Percentiles rank a stretch among this genome's conserved stretches.
Evolutionary conservation across 2,329 filamentous ascomycete species (phyloP).

Genomic region (Amauroascus niger): DNA sequence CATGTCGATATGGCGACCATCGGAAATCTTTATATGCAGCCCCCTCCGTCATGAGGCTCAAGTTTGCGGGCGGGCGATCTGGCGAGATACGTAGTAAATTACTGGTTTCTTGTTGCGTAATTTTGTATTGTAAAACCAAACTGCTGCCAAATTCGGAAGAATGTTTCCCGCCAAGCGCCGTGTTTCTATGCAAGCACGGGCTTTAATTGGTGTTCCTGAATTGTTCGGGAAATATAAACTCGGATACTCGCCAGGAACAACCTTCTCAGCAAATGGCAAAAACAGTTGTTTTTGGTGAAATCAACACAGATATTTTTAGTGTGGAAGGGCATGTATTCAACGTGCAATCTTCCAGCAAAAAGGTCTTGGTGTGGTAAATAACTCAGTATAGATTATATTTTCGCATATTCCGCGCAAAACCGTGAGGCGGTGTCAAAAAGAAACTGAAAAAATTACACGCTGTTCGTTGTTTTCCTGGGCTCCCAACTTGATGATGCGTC

Average conservation of each 20-base stretch:
- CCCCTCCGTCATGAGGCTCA: background rate
- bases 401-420: background rate
- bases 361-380: no score
- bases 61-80: background rate
- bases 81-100: background rate
- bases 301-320: no score
- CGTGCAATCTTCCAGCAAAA: no score
- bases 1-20: no score
- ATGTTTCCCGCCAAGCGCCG: background rate
- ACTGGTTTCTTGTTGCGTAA: background rate
- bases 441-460: no score
- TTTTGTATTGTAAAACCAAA: constrained; percentile 1
- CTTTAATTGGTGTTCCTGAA: constrained; percentile 6
- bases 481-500: background rate
- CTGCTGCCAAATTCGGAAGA: background rate
- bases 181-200: background rate
- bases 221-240: no score
- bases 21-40: no score
- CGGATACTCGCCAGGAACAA: no score
- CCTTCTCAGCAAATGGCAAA: no score
- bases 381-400: background rate
- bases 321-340: no score
- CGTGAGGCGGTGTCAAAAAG: background rate
- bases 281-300: no score
- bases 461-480: background rate